Percentiles rank a stretch among this genome's conserved stretches.
These are phyloP conservation scores for Gossypium bickii DNA, from an alignment of 345 rosid species.

Conservation along the genomic window DNA sequence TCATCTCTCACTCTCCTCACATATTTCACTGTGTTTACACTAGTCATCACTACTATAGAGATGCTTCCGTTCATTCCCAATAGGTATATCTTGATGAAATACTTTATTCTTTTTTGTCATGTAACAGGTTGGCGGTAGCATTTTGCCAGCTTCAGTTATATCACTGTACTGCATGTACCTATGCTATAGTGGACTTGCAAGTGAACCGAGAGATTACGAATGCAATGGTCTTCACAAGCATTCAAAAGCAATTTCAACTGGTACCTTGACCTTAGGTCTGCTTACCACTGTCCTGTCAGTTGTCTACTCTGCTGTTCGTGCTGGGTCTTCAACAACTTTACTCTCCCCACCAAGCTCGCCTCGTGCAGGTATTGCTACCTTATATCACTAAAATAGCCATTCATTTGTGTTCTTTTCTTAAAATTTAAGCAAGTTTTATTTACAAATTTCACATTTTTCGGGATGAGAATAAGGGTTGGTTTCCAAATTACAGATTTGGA, in stretches of 20 bases:
- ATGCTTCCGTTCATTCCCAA: background rate
- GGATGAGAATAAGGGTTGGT: background rate
- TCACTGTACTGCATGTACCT: slow-evolving; percentile 93
- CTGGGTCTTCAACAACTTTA: slow-evolving; percentile 89
- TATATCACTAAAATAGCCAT: background rate
- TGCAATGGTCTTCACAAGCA: slow-evolving; percentile 96
- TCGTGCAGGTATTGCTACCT: slow-evolving; percentile 55
- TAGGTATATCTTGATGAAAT: background rate
- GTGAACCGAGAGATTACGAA: slow-evolving; percentile 88
- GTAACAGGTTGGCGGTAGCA: slow-evolving; percentile 73
- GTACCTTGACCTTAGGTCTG: slow-evolving; percentile 80
- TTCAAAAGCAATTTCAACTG: slow-evolving; percentile 85
- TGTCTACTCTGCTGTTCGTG: slow-evolving; percentile 96
- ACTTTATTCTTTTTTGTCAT: slow-evolving; percentile 2
- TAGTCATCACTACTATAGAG: background rate
- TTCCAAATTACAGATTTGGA: background rate
- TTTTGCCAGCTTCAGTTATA: slow-evolving; percentile 88
- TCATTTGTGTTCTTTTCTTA: background rate
- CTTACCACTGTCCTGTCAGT: slow-evolving; percentile 88
- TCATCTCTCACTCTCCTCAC: too few relatives aligned
- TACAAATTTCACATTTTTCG: background rate
- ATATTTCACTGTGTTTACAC: background rate
- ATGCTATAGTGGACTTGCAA: slow-evolving; percentile 91
- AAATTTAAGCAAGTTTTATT: background rate
- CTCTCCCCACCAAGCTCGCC: slow-evolving; percentile 91